Conservation (phyloP, 1,284 basidiomycete genomes). For the Volvariella volvacea region DNA sequence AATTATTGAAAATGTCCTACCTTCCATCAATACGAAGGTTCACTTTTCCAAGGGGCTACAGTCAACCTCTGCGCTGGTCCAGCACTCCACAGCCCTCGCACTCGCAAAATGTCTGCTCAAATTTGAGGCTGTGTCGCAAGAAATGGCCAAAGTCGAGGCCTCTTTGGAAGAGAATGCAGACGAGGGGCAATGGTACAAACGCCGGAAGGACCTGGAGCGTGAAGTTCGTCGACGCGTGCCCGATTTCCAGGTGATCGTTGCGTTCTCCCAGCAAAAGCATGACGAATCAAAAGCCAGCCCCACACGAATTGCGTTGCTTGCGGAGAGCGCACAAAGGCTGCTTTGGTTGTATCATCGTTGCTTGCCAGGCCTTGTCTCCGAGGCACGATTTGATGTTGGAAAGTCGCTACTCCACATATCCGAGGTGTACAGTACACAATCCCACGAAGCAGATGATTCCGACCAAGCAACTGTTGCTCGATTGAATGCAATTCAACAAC, state of each 20-base stretch:
- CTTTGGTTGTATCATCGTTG: constrained; percentile 81
- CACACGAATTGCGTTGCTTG: constrained; percentile 51
- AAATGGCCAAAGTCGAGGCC: constrained; percentile 44
- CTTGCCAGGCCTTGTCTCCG: constrained; percentile 68
- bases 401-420: constrained; percentile 56
- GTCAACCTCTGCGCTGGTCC: constrained; percentile 65
- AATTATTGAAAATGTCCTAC: constrained; percentile 73
- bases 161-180: constrained; percentile 58
- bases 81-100: constrained; percentile 74
- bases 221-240: constrained; percentile 77
- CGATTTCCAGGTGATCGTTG: constrained; percentile 78
- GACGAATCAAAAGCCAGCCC: constrained; percentile 17
- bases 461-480: constrained; percentile 24
- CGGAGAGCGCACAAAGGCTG: constrained; percentile 74
- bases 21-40: constrained; percentile 60
- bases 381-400: constrained; percentile 81
- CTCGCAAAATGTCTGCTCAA: constrained; percentile 72
- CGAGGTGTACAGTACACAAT: constrained; percentile 10
- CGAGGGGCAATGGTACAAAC: constrained; percentile 64
- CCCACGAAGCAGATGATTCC: constrained; percentile 15
- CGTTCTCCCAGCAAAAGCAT: constrained; percentile 52
- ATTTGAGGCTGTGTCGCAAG: constrained; percentile 46
- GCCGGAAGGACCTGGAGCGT: constrained; percentile 59
- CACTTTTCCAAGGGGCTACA: constrained; percentile 79
- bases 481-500: constrained; percentile 57